Conservation (phyloP, 73 alveolate genomes). For the Paramecium octaurelia region DNA sequence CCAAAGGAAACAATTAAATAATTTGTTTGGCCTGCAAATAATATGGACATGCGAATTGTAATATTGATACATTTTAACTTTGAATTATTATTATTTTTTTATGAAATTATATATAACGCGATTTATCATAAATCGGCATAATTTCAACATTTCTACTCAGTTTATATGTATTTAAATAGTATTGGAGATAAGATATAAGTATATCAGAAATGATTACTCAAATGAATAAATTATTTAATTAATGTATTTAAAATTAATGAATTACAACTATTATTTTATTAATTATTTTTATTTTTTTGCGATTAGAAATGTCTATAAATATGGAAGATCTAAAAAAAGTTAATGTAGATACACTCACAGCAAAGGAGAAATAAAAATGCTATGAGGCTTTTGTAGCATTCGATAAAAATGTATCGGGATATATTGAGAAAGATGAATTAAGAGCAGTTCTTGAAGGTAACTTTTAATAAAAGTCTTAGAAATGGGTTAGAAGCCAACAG, state of each 20-base stretch:
- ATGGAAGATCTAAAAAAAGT: slow-evolving; percentile 37
- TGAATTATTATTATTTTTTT: not conserved
- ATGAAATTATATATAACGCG: no score
- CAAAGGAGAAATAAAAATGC: slow-evolving; percentile 76
- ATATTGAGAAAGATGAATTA: slow-evolving; percentile 72
- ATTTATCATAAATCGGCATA: no score
- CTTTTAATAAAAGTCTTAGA: not conserved
- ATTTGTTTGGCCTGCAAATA: not conserved
- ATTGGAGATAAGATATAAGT: no score
- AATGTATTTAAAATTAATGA: no score
- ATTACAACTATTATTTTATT: not conserved
- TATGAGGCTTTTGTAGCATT: slow-evolving; percentile 85
- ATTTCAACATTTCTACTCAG: no score
- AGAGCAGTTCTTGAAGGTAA: slow-evolving; percentile 71
- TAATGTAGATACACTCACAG: slow-evolving; percentile 62
- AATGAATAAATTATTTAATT: not conserved
- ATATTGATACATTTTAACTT: not conserved
- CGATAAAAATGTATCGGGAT: slow-evolving; percentile 73
- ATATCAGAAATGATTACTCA: not conserved
- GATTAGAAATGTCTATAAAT: slow-evolving; percentile 23
- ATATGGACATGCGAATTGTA: slow-evolving; percentile 9
- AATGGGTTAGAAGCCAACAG: slow-evolving; percentile 57
- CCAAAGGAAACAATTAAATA: not conserved
- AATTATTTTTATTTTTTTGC: not conserved
- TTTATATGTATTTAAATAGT: no score